A percentile compares a stretch with the other conserved stretches of the same genome.
Evolutionary conservation across 768 basidiomycete genomes (phyloP).

Genomic region (Kwoniella botswanensis): DNA sequence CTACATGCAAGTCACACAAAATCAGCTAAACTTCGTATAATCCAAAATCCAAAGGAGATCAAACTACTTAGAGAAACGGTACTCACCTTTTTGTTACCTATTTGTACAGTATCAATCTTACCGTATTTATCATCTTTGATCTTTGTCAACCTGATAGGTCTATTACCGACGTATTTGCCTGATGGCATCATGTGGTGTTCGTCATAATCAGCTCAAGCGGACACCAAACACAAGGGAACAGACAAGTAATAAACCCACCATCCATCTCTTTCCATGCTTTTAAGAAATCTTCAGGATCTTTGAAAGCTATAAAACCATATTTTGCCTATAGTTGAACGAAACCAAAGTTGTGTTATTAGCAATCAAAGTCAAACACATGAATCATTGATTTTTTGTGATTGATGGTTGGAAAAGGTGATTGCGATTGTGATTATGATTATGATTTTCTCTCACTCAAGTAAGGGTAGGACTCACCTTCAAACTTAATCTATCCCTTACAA

Average conservation of each 20-base stretch:
- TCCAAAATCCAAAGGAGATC: background rate
- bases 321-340: conserved; percentile 69
- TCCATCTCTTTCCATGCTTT: conserved; percentile 99
- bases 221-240: background rate
- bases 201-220: too few species aligned
- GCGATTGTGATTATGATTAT: background rate
- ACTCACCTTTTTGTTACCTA: conserved; percentile 78
- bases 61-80: background rate
- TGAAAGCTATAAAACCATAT: conserved; percentile 96
- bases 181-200: background rate
- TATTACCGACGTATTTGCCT: conserved; percentile 98
- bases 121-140: conserved; percentile 74
- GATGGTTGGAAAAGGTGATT: too few species aligned
- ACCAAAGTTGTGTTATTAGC: too few species aligned
- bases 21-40: background rate
- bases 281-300: conserved; percentile 96
- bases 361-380: too few species aligned
- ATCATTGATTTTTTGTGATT: too few species aligned
- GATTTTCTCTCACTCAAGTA: background rate
- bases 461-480: conserved; percentile 70
- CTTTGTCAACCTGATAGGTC: conserved; percentile 95
- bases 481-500: conserved; percentile 90
- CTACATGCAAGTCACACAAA: conserved; percentile 9
- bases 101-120: conserved; percentile 83
- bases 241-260: conserved; percentile 64